These are phyloP conservation scores for Secale cereale DNA, from an alignment of 176 grass and related monocot genomes.

Conservation along the genomic window DNA sequence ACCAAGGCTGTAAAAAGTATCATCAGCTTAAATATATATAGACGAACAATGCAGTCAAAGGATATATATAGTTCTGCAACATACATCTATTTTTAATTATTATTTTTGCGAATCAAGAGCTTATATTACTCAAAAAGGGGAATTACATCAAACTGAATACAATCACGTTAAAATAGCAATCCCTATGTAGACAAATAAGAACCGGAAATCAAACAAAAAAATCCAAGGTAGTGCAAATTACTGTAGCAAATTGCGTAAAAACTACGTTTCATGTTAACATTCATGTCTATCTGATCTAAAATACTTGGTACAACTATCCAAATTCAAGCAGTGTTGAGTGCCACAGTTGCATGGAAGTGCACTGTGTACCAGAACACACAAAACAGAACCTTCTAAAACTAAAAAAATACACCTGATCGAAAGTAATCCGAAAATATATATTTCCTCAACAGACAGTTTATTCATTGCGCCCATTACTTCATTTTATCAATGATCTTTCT, in stretches of 20 bases:
- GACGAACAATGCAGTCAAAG: background rate
- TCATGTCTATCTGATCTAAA: slow-evolving; percentile 9
- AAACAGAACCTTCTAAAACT: background rate
- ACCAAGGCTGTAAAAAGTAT: slow-evolving; percentile 73
- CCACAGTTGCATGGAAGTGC: background rate
- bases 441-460: background rate
- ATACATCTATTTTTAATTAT: slow-evolving; percentile 30
- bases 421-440: background rate
- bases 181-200: background rate
- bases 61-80: background rate
- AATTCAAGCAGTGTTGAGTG: background rate
- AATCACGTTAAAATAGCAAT: slow-evolving; percentile 25
- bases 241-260: background rate
- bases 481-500: background rate
- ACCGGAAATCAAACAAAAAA: background rate
- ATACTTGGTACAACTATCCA: background rate
- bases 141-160: too few species aligned
- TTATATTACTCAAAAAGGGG: too few species aligned
- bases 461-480: background rate
- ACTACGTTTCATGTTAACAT: background rate
- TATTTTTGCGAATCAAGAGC: too few species aligned
- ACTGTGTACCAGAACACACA: background rate
- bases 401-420: background rate
- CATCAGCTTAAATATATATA: background rate
- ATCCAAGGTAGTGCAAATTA: background rate